A percentile compares a stretch with the other conserved stretches of the same genome.
Conservation (phyloP, 2,329 filamentous ascomycete species). For the Trichoderma simmonsii region DNA sequence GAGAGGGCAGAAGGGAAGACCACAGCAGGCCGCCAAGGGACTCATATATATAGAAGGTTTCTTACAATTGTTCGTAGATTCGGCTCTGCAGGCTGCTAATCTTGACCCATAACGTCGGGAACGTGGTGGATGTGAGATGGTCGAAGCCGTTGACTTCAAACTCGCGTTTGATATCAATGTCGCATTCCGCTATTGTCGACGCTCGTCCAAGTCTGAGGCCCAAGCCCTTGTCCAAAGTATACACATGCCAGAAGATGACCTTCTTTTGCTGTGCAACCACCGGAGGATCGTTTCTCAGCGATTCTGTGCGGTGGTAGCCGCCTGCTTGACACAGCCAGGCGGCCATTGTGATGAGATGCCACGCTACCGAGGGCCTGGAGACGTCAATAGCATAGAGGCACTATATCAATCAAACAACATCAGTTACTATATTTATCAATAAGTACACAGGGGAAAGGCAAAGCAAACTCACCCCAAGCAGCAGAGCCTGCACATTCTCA, state of each 20-base stretch:
- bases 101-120: conserved; percentile 54
- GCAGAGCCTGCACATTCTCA: conserved; percentile 55
- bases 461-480: conserved; percentile 50
- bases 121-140: conserved; percentile 30
- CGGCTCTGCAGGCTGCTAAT: conserved; percentile 56
- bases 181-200: conserved; percentile 56
- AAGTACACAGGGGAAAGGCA: neutral
- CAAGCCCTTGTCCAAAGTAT: conserved; percentile 57
- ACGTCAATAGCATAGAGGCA: conserved; percentile 60
- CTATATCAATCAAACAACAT: conserved; percentile 32
- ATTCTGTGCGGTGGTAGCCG: conserved; percentile 54
- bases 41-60: neutral
- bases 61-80: conserved; percentile 52
- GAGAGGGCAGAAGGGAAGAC: neutral
- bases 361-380: conserved; percentile 61
- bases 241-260: conserved; percentile 50
- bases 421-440: no score
- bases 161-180: conserved; percentile 50
- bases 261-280: conserved; percentile 36
- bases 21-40: no score
- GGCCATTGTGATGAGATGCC: conserved; percentile 59
- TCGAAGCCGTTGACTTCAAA: conserved; percentile 43
- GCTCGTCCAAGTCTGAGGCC: conserved; percentile 58
- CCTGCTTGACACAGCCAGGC: conserved; percentile 60
- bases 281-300: conserved; percentile 33